Evolutionary conservation across 345 rosid genomes (phyloP).

Genomic region (Leavenworthia alabamica): DNA sequence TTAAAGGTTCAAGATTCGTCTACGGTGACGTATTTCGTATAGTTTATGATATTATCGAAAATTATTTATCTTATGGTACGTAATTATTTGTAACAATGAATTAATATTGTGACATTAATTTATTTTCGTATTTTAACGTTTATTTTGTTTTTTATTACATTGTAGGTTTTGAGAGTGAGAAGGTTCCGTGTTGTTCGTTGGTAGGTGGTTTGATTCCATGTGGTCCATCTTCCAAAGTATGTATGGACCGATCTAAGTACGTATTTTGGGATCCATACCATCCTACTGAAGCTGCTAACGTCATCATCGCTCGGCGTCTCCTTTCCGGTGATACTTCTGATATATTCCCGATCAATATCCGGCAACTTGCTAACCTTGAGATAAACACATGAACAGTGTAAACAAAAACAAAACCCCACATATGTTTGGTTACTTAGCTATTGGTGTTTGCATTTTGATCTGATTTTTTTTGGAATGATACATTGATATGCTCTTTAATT

Average conservation of each 20-base stretch:
- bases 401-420: background rate
- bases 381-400: background rate
- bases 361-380: conserved; percentile 27
- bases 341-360: conserved; percentile 37
- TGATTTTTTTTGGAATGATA: background rate
- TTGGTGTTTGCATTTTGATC: conserved; percentile 1
- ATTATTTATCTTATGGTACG: conserved; percentile 44
- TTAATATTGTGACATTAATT: no score
- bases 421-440: background rate
- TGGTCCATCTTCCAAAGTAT: conserved; percentile 19
- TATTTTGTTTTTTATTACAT: no score
- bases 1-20: conserved; percentile 42
- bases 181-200: conserved; percentile 46
- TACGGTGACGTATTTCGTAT: conserved; percentile 49
- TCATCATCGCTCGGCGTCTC: conserved; percentile 24
- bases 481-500: background rate
- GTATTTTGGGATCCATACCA: conserved; percentile 41
- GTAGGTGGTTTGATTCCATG: conserved; percentile 64
- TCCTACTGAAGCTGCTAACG: conserved; percentile 29
- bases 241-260: conserved; percentile 31
- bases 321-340: conserved; percentile 32
- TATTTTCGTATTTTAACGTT: no score
- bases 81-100: no score
- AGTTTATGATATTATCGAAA: conserved; percentile 46
- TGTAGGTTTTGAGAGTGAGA: conserved; percentile 54